Conservation (phyloP, 1,284 basidiomycete genomes). For the Microbotryum saponariae region DNA sequence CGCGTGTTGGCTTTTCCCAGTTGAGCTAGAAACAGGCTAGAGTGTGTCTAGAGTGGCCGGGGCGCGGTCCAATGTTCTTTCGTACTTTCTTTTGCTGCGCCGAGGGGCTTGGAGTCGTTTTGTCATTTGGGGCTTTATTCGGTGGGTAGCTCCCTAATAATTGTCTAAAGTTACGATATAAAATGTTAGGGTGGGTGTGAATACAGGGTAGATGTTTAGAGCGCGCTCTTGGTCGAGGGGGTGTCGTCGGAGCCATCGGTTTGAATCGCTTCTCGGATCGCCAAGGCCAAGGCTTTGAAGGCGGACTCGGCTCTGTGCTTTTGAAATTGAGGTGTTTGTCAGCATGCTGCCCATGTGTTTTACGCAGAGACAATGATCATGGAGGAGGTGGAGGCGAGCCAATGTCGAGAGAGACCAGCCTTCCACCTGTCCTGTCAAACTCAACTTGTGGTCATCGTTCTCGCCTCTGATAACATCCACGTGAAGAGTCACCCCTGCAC, state of each 20-base stretch:
- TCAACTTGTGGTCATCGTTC: conserved; percentile 93
- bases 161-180: too few relatives aligned
- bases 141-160: too few relatives aligned
- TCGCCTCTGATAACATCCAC: conserved; percentile 87
- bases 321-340: background rate
- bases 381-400: background rate
- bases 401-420: background rate
- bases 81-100: too few relatives aligned
- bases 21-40: too few relatives aligned
- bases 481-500: conserved; percentile 83
- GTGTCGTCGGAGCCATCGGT: conserved; percentile 83
- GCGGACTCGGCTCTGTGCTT: conserved; percentile 78
- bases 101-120: too few relatives aligned
- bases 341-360: background rate
- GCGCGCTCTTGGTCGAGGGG: conserved; percentile 87
- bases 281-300: conserved; percentile 94
- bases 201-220: conserved; percentile 11
- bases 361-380: background rate
- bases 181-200: too few relatives aligned
- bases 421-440: conserved; percentile 31
- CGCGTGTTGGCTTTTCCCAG: conserved; percentile 42
- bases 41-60: too few relatives aligned
- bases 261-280: conserved; percentile 87
- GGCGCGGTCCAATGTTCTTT: too few relatives aligned
- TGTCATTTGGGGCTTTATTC: too few relatives aligned